These are phyloP conservation scores for Acacia crassicarpa DNA, from an alignment of 306 rosid species.

Conservation along the genomic window DNA sequence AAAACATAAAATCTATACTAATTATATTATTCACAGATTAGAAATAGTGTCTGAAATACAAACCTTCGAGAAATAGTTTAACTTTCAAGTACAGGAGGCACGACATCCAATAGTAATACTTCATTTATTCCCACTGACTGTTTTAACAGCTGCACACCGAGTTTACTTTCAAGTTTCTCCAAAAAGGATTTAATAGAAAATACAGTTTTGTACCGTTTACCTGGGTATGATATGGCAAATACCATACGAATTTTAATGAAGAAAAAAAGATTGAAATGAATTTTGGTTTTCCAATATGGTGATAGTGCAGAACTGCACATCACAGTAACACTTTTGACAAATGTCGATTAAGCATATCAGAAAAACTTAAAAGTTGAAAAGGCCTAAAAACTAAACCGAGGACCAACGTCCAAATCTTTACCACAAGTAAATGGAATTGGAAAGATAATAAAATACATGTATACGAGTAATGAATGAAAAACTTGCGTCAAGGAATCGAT, in stretches of 20 bases:
- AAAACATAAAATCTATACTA: too few relatives aligned
- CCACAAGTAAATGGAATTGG: neutral
- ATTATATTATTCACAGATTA: too few relatives aligned
- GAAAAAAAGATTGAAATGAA: neutral
- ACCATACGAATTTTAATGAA: neutral
- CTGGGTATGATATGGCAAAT: neutral
- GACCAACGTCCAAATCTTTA: neutral
- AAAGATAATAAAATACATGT: constrained; percentile 14
- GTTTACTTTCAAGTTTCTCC: too few relatives aligned
- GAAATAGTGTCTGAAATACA: too few relatives aligned
- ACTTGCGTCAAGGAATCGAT: constrained; percentile 26
- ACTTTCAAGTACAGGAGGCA: too few relatives aligned
- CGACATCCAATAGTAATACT: too few relatives aligned
- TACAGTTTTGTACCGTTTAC: too few relatives aligned
- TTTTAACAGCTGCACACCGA: too few relatives aligned
- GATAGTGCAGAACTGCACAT: neutral
- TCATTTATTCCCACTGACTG: too few relatives aligned
- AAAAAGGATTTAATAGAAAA: too few relatives aligned
- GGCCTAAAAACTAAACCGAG: neutral
- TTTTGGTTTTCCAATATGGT: neutral
- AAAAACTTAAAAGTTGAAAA: neutral
- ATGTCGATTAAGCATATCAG: neutral
- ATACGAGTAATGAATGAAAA: constrained; percentile 10
- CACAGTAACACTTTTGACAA: neutral
- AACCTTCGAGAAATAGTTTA: too few relatives aligned